These are phyloP conservation scores for Naganishia vaughanmartiniae DNA, from an alignment of 768 basidiomycete genomes.

Conservation along the genomic window DNA sequence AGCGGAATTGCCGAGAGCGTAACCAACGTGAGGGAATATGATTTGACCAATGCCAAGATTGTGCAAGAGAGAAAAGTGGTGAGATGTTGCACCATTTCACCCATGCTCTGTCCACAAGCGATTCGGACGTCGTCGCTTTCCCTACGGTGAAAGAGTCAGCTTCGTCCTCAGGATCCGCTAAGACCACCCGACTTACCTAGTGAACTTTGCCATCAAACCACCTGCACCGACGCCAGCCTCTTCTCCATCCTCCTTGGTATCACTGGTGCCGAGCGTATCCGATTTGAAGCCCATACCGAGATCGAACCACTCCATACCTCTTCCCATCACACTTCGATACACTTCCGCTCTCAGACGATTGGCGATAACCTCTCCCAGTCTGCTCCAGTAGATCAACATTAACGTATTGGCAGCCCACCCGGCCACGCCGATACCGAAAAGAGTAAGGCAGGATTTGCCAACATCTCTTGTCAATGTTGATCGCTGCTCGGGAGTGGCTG, in stretches of 20 bases:
- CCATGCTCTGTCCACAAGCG: constrained; percentile 75
- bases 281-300: constrained; percentile 60
- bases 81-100: constrained; percentile 74
- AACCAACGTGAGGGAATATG: constrained; percentile 81
- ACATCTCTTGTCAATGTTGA: constrained; percentile 38
- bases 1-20: constrained; percentile 85
- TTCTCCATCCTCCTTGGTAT: constrained; percentile 51
- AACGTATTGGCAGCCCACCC: constrained; percentile 66
- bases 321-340: constrained; percentile 65
- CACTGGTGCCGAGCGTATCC: constrained; percentile 52
- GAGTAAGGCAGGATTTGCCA: constrained; percentile 41
- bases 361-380: constrained; percentile 77
- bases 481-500: constrained; percentile 40
- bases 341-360: constrained; percentile 66
- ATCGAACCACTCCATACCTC: constrained; percentile 91
- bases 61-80: constrained; percentile 76
- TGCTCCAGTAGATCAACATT: constrained; percentile 79
- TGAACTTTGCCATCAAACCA: constrained; percentile 89
- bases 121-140: constrained; percentile 92
- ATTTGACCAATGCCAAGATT: constrained; percentile 73
- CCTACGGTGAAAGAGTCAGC: constrained; percentile 53
- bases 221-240: constrained; percentile 68
- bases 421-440: constrained; percentile 45
- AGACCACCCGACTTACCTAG: constrained; percentile 59
- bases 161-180: background rate